Evolutionary conservation across 768 basidiomycete genomes (phyloP), one percentile per base, ranked within the genome.

Genomic region (Tylopilus subfusipes): DNA sequence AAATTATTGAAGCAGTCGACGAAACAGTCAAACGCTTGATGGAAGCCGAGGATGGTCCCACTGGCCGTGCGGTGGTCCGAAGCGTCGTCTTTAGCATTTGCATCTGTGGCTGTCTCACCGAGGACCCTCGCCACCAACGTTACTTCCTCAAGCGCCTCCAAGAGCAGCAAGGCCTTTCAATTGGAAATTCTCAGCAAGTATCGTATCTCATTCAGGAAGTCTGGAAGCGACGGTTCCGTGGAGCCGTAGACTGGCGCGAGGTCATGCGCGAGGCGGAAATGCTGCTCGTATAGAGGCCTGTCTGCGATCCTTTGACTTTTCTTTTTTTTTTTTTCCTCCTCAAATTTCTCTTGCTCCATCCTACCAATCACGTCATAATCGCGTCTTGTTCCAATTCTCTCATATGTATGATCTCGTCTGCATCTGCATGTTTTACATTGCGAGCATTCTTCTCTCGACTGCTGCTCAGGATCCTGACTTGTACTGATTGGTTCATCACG

Each of bases 51-150:
- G 67, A 72, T 60, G 60, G 59, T n/a, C 68, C 60, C 42, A 71
- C 75, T 39, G 72, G 77, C 44, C 76, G 78, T 40, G 76, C 79
- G 14, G 85, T 91, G 25, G 79, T 90, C 53, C 77, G 88, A 36
- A 88, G 85, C 71, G 89, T 88, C 25, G 87, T 91, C 60, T 90
- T 91, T 62, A 80, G 82, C 42, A 83, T 89, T 54, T 90, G 85
- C 63, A 78, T 93, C 48, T 82, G 82, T 56, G 88, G 88, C 1
- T 83, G 79, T 58, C 77, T 91, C 48, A 83, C 86, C 56, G 82
- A 84, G 64, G 73, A 81, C 48, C 54, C 33, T 4, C 50, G 50
- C 1, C 72, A 83, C 56, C 78, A 78, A 48, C 39, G 55, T 3
- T 73, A 75, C 56, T 72, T 91, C 14, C 58, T 70, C 24, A 59